Base-by-base conservation (phyloP, 2,329 filamentous ascomycete species). In the Ascochyta pisi region DNA sequence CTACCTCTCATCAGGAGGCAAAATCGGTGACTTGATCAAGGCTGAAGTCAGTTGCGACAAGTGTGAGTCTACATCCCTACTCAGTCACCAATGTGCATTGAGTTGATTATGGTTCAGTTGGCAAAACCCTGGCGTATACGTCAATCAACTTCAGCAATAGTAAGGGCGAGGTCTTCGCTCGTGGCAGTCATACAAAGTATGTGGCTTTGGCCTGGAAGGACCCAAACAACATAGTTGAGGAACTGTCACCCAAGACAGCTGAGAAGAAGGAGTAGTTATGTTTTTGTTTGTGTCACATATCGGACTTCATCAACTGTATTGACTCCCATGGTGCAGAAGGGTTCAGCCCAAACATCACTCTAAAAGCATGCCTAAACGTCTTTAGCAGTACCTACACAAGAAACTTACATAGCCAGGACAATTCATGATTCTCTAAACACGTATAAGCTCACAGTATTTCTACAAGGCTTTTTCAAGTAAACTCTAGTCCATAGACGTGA, bases 131-230 rank as follows among this genome's bases (percentile, higher is more conserved):
- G 33, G 86, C 86, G 6, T 89, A 81, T 65, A 89, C 86, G 0
- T 83, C 79, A 3, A 85, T 89, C 61, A 79, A 78, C 43, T 89
- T 89, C 70, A 79, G 76, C 55, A 88, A 89, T 62, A 75, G 69
- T 15, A 82, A 84, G 53, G 79, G 85, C 43, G 81, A 88, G 46
- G 57, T 88, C 8, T 82, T 89, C 50, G 86, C 86, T 2, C 77
- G 86, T 55, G 86, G 86, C 3, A 89, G 86, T 64, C 86, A 89
- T 73, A 89, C 86, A 2, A 89, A 89, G 79, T 87, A 84, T 62
- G 78, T 88, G 16, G 81, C 83, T 4, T 62, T 82, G 19, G 86
- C 86, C 3, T 87, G 83, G 81, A 86, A 85, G 63, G 85, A 88
- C 54, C 80, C 82, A 1, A 82, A 84, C 55, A 88, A 88, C 56